phyloP scores from a whole-genome alignment of 2,329 filamentous ascomycete genomes.

The Coniochaeta prunicola region DNA sequence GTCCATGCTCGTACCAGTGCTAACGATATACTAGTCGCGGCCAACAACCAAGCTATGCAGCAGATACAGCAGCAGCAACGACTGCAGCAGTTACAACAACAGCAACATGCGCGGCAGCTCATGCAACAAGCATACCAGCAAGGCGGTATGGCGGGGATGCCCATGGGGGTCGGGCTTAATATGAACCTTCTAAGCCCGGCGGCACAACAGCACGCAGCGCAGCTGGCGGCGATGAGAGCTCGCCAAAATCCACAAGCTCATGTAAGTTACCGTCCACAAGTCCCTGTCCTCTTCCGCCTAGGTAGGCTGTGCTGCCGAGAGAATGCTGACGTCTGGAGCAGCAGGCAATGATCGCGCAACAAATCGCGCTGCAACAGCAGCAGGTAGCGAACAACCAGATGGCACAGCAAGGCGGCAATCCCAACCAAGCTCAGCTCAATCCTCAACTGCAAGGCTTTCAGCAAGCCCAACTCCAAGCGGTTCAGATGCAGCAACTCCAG shows the following conservation, averaged over 20 bases:
- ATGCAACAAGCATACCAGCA: slow-evolving; percentile 43
- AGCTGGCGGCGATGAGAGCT: slow-evolving; percentile 22
- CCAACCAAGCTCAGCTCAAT: slow-evolving; percentile 41
- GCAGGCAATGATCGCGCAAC: slow-evolving; percentile 37
- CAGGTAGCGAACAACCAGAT: slow-evolving; percentile 32
- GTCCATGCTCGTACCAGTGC: background rate
- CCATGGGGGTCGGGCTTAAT: slow-evolving; percentile 42
- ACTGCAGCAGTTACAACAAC: slow-evolving; percentile 45
- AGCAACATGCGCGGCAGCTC: slow-evolving; percentile 41
- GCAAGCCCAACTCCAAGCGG: slow-evolving; percentile 24
- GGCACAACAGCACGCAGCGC: slow-evolving; percentile 5
- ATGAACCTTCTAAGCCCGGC: slow-evolving; percentile 25
- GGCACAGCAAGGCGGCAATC: slow-evolving; percentile 33
- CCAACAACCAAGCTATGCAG: slow-evolving; percentile 24
- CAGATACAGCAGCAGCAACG: slow-evolving; percentile 51
- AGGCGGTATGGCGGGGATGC: slow-evolving; percentile 45
- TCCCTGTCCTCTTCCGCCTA: too few relatives aligned
- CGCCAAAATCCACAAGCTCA: slow-evolving; percentile 13
- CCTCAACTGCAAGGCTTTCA: slow-evolving; percentile 24
- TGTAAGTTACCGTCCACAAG: too few relatives aligned
- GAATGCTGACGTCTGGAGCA: slow-evolving; percentile 8
- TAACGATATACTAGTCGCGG: slow-evolving; percentile 11
- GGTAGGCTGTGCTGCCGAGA: background rate
- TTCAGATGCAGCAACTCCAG: slow-evolving; percentile 21
- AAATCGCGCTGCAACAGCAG: slow-evolving; percentile 38